Evolutionary conservation across 768 basidiomycete genomes (phyloP), one percentile per base, ranked within the genome.

Genomic region (Mycena venus): DNA sequence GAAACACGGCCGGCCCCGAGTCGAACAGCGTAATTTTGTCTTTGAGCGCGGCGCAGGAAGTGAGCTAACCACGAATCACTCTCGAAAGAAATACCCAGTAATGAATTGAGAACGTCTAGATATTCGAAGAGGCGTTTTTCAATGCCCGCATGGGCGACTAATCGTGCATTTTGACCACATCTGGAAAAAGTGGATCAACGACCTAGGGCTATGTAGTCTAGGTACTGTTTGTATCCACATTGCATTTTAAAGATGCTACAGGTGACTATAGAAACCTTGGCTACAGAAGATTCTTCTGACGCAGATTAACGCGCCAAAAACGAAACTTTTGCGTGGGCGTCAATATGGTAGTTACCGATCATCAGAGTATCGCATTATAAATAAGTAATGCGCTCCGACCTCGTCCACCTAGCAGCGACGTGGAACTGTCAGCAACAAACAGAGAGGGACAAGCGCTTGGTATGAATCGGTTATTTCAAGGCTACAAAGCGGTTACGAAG

Each of bases 321-420:
- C 34, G n/a, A 60, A 60, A 40, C 38, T 23, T 40, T 60, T 60
- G 59, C 36, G 36, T 60, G 14, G 59, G 59, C 59, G 59, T 60
- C 59, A 60, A 60, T 55, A 49, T n/a, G 47, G 47, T 49, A 23
- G 47, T 49, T 49, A 25, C 47, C 47, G 47, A 49, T 49, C 47
- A n/a, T 49, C 47, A 49, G 47, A 49, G 23, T 25, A 23, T 23
- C 42, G 42, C 42, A 21, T 44, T 44, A 44, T 15, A 44, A 44
- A 44, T 44, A 44, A 44, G 42, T 17, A 44, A 17, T 44, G 11
- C 17, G 19, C 42, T 12, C 42, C 17, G 42, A 17, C 42, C 42
- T 44, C 42, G 42, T 12, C 19, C 42, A 44, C 42, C 12, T 17
- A 44, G 42, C 17, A 44, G 23, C 47, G 47, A 49, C 21, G 23